Evolutionary conservation across 2,329 filamentous ascomycete species (phyloP), one percentile per base, ranked within the genome.

Genomic region (Xylariaceae sp.): DNA sequence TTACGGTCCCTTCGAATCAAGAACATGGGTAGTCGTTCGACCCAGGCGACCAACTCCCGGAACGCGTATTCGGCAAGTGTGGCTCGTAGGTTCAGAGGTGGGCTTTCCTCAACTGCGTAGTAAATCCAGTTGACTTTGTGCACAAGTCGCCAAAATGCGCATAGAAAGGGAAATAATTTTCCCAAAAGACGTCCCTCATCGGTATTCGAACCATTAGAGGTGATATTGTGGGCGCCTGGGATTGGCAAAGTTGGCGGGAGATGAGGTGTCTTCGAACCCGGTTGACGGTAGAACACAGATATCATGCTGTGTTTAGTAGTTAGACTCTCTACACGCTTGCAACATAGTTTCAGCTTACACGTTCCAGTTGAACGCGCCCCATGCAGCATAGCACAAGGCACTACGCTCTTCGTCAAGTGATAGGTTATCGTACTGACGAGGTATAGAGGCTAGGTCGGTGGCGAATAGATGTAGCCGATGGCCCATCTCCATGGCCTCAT

Each of bases 31-130:
- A 71, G 47, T 3, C 45, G 55, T 19, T 67, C 62, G 4, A 55
- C 58, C 65, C 67, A 70, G 1, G 61, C 58, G n/a, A 71, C 54
- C 0, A 71, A 53, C 44, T 69, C 64, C 2, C 64, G 63, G 39
- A 63, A 70, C 25, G 66, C 68, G 33, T 57, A 56, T 47, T 70
- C 67, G 1, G 61, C 61, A 42, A 67, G 61, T 8, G 49, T 48
- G 5, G 64, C 43, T 12, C 44, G 44, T 12, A 47, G 46, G 7
- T 47, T 38, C 10, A 50, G 17, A 4, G 51, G 47, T 2, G 37
- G 48, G 2, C 41, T 39, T 11, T 40, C 45, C 5, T 50, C 48
- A 4, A 52, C 49, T 12, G 60, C 51, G 19, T 66, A 65, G 21
- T 56, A 56, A 17, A 52, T 45, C 51, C 33, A 62, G 14, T 16